phyloP scores from a whole-genome alignment of 1,139 yeast species.

The Suhomyces panamericanus region DNA sequence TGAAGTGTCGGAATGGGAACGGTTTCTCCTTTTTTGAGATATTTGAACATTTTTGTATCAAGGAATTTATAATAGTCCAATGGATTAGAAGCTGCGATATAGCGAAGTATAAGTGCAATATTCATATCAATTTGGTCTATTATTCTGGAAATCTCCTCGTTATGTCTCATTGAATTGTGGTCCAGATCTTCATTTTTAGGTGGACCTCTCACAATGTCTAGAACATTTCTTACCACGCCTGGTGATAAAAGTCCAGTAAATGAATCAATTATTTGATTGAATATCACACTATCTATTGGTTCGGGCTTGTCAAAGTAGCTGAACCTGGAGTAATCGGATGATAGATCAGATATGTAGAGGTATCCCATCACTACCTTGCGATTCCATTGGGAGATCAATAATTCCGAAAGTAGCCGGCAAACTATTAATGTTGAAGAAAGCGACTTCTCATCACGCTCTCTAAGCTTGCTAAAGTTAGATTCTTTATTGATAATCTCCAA shows the following conservation, averaged over 20 bases:
- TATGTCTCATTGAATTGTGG: background rate
- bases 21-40: constrained; percentile 35
- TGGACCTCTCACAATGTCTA: constrained; percentile 16
- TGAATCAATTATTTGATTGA: constrained; percentile 13
- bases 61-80: constrained; percentile 46
- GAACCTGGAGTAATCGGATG: constrained; percentile 18
- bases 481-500: constrained; percentile 33
- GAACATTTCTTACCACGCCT: constrained; percentile 14
- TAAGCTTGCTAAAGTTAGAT: constrained; percentile 25
- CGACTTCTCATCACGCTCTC: constrained; percentile 36
- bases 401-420: constrained; percentile 32
- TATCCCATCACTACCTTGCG: constrained; percentile 11
- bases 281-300: constrained; percentile 9
- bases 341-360: constrained; percentile 13
- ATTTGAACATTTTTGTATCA: constrained; percentile 36
- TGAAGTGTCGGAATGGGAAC: constrained; percentile 45
- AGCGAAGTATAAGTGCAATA: constrained; percentile 48
- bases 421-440: constrained; percentile 36
- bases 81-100: constrained; percentile 58
- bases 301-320: constrained; percentile 17
- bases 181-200: constrained; percentile 6
- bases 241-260: constrained; percentile 17
- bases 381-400: constrained; percentile 35
- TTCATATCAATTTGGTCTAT: constrained; percentile 45
- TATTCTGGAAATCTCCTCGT: constrained; percentile 4